Evolutionary conservation across 352 stramenopile genomes (phyloP), one percentile per base, ranked within the genome.

Genomic region (Halophytophthora polymorphica): DNA sequence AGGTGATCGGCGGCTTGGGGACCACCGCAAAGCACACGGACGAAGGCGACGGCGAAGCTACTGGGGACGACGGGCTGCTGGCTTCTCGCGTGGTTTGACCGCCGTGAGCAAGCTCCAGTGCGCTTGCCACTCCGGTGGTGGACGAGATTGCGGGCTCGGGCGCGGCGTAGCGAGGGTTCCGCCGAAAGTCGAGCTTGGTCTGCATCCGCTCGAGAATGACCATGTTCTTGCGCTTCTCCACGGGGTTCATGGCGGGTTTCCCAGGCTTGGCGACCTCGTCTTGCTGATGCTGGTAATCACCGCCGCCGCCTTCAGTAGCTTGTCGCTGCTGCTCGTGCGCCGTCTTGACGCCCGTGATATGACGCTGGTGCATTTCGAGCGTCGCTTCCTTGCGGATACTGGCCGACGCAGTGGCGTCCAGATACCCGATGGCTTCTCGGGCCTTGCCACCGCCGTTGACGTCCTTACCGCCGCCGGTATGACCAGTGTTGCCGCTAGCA

Each of bases 141-240:
- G 8, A 4, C 25, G 8, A 28, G 34, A 36, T 53, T 10, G 3
- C 25, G 14, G 29, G 54, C 15, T 58, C 45, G 21, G 50, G 55
- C 18, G 50, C 51, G 2, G 59, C 55, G 45, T 69, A 90, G 3
- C 82, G 69, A 11, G 82, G 79, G 23, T 93, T 93, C 29, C 82
- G 63, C 1, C 79, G 31, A 53, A 85, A 93, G 42, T 86, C 67
- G 15, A 93, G 80, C 36, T 87, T 89, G 8, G 59, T 88, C 50
- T 93, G 77, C 82, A 93, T 90, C 14, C 77, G 79, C 7, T 74
- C 46, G 11, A 90, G 69, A 46, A 93, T 90, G 25, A 47, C 73
- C 46, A 77, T 58, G 51, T 93, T 93, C 40, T 74, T 74, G 5
- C 73, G 64, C 53, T 67, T 68, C 34, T 90, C 79, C 0, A 64